phyloP scores from a whole-genome alignment of 805 yeast species.

The Grigorovia yakushimaensis region DNA sequence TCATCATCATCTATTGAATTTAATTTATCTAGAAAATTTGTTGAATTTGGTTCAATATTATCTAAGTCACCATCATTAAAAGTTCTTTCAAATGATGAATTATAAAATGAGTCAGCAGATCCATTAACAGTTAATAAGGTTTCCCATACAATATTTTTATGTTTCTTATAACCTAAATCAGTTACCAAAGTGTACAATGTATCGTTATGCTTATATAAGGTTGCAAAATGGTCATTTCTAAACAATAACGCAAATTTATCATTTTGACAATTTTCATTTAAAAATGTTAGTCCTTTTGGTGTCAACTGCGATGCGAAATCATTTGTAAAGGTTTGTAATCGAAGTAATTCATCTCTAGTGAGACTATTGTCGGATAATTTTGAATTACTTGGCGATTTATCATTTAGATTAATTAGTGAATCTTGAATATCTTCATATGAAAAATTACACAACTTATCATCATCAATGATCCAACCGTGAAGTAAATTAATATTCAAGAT shows the following conservation, averaged over 20 bases:
- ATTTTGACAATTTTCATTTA: constrained; percentile 35
- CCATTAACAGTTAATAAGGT: constrained; percentile 58
- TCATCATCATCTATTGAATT: background rate
- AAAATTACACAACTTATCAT: constrained; percentile 27
- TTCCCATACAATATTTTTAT: constrained; percentile 64
- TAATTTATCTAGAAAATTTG: background rate
- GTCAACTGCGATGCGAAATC: constrained; percentile 69
- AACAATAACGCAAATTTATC: constrained; percentile 64
- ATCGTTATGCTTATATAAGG: constrained; percentile 43
- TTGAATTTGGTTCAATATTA: background rate
- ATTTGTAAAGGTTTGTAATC: constrained; percentile 39
- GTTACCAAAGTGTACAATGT: constrained; percentile 59
- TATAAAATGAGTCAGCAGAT: constrained; percentile 51
- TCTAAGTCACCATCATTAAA: background rate
- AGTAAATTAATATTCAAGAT: constrained; percentile 49
- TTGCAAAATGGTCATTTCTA: constrained; percentile 82
- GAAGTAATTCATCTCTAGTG: constrained; percentile 12
- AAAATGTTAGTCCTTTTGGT: constrained; percentile 41
- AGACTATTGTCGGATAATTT: constrained; percentile 14
- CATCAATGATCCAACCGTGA: constrained; percentile 73
- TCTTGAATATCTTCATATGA: constrained; percentile 55
- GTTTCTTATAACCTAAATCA: constrained; percentile 52
- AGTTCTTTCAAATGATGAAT: constrained; percentile 42
- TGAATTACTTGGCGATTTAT: constrained; percentile 17
- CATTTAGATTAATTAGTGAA: constrained; percentile 37